Evolutionary conservation across 148 eudicot genomes (phyloP).

Genomic region (Amaranthus hypochondriacus): DNA sequence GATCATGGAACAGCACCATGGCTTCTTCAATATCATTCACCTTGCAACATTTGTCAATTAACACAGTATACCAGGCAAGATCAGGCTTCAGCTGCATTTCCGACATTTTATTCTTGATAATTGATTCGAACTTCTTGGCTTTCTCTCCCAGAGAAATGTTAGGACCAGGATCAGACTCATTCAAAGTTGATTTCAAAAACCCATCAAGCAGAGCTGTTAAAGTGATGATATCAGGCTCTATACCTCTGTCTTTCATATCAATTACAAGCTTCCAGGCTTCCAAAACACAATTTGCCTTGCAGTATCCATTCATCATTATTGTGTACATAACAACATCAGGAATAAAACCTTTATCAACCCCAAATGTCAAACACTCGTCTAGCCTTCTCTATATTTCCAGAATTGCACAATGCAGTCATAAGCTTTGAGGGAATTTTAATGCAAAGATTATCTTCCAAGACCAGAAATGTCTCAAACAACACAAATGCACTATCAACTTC

Average conservation of each 20-base stretch:
- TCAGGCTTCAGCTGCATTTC: conserved; percentile 45
- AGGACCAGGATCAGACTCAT: conserved; percentile 6
- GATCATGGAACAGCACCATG: conserved; percentile 41
- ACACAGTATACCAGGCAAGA: conserved; percentile 44
- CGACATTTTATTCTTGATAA: conserved; percentile 35
- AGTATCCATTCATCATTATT: conserved; percentile 64
- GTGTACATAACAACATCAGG: conserved; percentile 67
- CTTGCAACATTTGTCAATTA: conserved; percentile 49
- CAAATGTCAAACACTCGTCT: conserved; percentile 43
- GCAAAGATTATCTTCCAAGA: conserved; percentile 32
- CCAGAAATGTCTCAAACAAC: conserved; percentile 34
- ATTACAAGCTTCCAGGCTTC: conserved; percentile 51
- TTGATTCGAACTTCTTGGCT: conserved; percentile 20
- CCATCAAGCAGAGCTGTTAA: conserved; percentile 69
- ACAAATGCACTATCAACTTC: conserved; percentile 39
- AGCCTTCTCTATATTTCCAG: conserved; percentile 53
- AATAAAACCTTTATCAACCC: conserved; percentile 35
- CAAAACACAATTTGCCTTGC: conserved; percentile 33
- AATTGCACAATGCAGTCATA: conserved; percentile 44
- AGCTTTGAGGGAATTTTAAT: conserved; percentile 39
- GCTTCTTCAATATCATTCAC: conserved; percentile 48
- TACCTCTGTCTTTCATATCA: conserved; percentile 55
- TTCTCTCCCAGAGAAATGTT: conserved; percentile 10
- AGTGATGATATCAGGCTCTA: conserved; percentile 54
- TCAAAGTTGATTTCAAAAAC: conserved; percentile 30